These are phyloP conservation scores for Hypomontagnella submonticulosa DNA, from an alignment of 495 filamentous ascomycete genomes.

Conservation along the genomic window DNA sequence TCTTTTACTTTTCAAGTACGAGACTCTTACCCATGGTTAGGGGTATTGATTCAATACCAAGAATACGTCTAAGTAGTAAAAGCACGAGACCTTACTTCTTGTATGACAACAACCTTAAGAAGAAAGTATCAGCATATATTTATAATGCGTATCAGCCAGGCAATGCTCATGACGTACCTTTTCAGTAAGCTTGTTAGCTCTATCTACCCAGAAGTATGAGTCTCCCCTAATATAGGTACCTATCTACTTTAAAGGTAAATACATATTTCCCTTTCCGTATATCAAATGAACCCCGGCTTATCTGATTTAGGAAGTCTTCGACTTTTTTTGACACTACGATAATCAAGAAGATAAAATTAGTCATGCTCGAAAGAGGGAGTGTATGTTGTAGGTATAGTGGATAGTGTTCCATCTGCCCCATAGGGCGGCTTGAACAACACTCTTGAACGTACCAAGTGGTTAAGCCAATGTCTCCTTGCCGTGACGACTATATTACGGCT, in stretches of 20 bases:
- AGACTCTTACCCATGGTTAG: not conserved
- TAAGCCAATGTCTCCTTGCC: constrained; percentile 18
- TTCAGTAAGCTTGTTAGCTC: constrained; percentile 20
- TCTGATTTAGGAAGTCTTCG: not conserved
- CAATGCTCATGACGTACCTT: constrained; percentile 20
- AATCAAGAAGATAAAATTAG: constrained; percentile 7
- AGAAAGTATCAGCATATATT: constrained; percentile 7
- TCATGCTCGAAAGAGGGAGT: constrained; percentile 24
- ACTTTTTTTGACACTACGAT: constrained; percentile 4
- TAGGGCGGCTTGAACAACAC: constrained; percentile 25
- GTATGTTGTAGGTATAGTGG: constrained; percentile 30
- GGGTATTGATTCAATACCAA: too few species aligned
- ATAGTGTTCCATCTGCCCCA: constrained; percentile 39
- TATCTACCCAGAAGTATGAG: constrained; percentile 9
- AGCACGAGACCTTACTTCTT: constrained; percentile 9
- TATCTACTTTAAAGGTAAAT: constrained; percentile 1
- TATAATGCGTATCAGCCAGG: constrained; percentile 26
- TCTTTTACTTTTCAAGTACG: not conserved
- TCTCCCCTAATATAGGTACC: constrained; percentile 14
- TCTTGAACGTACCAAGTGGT: constrained; percentile 22
- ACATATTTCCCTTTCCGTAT: not conserved
- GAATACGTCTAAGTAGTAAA: too few species aligned
- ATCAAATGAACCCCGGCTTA: constrained; percentile 7
- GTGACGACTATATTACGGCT: constrained; percentile 36
- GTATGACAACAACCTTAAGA: not conserved